These are phyloP conservation scores for Globisporangium nunn DNA, from an alignment of 352 stramenopile species.

Conservation along the genomic window DNA sequence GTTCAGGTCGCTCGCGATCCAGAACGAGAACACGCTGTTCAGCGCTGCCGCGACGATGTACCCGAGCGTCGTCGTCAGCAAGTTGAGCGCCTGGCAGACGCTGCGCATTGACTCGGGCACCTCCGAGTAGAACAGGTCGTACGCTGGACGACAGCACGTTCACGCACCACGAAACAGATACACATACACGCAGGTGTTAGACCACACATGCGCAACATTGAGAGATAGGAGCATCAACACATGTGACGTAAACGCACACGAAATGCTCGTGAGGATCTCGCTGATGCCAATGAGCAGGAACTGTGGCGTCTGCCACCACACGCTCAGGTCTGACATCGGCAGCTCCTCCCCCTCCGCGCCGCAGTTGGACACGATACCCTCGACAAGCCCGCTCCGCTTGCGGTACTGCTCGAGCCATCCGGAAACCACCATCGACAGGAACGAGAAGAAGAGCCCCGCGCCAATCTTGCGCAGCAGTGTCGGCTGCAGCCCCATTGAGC, in stretches of 20 bases:
- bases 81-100: slow-evolving; percentile 86
- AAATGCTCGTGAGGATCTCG: slow-evolving; percentile 89
- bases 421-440: slow-evolving; percentile 66
- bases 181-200: not conserved
- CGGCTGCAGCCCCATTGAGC: slow-evolving; percentile 52
- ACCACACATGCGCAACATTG: no score
- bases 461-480: slow-evolving; percentile 88
- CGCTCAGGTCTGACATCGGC: slow-evolving; percentile 73
- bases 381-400: slow-evolving; percentile 42
- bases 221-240: no score
- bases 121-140: slow-evolving; percentile 91
- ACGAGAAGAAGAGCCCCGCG: slow-evolving; percentile 70
- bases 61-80: slow-evolving; percentile 87
- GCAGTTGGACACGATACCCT: slow-evolving; percentile 65
- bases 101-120: slow-evolving; percentile 88
- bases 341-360: slow-evolving; percentile 50
- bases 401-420: slow-evolving; percentile 68
- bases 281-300: slow-evolving; percentile 85
- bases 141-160: slow-evolving; percentile 25
- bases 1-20: slow-evolving; percentile 88
- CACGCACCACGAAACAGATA: not conserved
- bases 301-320: slow-evolving; percentile 90
- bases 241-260: slow-evolving; percentile 36
- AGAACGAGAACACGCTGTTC: slow-evolving; percentile 88
- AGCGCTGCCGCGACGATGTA: slow-evolving; percentile 76